Percentiles rank a stretch among this genome's conserved stretches.
These are phyloP conservation scores for Priceomyces fermenticarens DNA, from an alignment of 805 yeast genomes.

Conservation along the genomic window DNA sequence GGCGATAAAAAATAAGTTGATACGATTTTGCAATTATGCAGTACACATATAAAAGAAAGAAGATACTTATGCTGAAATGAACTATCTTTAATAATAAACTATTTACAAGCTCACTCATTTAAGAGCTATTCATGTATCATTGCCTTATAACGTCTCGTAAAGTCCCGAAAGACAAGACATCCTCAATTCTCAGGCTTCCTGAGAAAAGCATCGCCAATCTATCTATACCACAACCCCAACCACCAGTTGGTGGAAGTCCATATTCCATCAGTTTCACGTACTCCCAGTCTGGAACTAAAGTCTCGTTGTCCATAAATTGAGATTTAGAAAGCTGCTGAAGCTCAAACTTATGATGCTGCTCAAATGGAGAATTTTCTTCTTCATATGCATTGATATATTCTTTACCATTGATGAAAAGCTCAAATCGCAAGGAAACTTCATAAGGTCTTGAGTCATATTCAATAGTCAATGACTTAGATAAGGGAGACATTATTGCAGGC, in stretches of 20 bases:
- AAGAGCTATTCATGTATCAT: conserved; percentile 16
- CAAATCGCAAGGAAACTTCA: conserved; percentile 69
- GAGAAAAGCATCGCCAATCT: conserved; percentile 78
- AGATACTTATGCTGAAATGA: too few relatives aligned
- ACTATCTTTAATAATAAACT: too few relatives aligned
- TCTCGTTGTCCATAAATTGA: conserved; percentile 55
- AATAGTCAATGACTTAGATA: conserved; percentile 63
- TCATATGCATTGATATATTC: conserved; percentile 94
- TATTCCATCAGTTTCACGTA: conserved; percentile 79
- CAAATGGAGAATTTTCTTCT: conserved; percentile 86
- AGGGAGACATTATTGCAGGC: conserved; percentile 82
- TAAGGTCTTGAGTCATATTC: conserved; percentile 26
- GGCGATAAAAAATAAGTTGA: not conserved
- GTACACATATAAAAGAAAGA: not conserved
- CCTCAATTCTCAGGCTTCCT: conserved; percentile 63
- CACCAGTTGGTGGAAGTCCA: conserved; percentile 98
- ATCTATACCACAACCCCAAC: conserved; percentile 96
- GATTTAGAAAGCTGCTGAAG: conserved; percentile 51
- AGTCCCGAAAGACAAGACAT: conserved; percentile 73
- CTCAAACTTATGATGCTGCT: conserved; percentile 62
- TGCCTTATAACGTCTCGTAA: conserved; percentile 68
- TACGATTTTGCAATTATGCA: not conserved
- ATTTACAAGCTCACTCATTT: too few relatives aligned
- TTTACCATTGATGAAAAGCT: conserved; percentile 71
- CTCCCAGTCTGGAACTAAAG: conserved; percentile 65